Percentiles rank a stretch among this genome's conserved stretches.
Conservation (phyloP, 139 green algal species). For the Pedinophyceae sp. region DNA sequence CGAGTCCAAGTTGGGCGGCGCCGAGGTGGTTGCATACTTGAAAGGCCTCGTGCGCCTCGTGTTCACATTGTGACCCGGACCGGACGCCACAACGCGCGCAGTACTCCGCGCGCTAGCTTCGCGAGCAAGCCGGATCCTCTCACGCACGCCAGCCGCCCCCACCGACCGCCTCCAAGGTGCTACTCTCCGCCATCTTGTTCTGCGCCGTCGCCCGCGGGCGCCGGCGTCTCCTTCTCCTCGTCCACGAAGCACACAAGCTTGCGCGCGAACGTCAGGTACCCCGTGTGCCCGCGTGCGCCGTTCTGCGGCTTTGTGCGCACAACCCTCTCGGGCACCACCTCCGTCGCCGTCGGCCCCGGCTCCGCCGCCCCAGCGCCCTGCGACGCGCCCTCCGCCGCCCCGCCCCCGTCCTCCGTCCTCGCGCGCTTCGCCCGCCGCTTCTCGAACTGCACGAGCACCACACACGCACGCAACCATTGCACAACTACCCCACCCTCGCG, state of each 20-base stretch:
- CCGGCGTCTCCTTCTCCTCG: too few relatives aligned
- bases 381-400: conserved; percentile 1
- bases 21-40: conserved; percentile 73
- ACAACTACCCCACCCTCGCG: not conserved
- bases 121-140: too few relatives aligned
- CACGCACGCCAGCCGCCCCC: too few relatives aligned
- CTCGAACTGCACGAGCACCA: not conserved
- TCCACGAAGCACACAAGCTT: too few relatives aligned
- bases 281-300: conserved; percentile 62
- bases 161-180: too few relatives aligned
- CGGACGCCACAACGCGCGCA: too few relatives aligned
- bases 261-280: conserved; percentile 73
- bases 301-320: conserved; percentile 29
- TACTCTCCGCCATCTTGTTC: too few relatives aligned
- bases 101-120: too few relatives aligned
- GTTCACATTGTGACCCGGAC: conserved; percentile 67
- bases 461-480: not conserved
- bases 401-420: conserved; percentile 7
- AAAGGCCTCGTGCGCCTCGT: conserved; percentile 71
- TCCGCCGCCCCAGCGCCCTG: not conserved
- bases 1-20: conserved; percentile 72
- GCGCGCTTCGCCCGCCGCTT: conserved; percentile 4
- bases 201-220: too few relatives aligned
- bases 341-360: conserved; percentile 1
- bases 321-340: not conserved